phyloP scores from a whole-genome alignment of 2,329 filamentous ascomycete species.

The Fusarium sororula region DNA sequence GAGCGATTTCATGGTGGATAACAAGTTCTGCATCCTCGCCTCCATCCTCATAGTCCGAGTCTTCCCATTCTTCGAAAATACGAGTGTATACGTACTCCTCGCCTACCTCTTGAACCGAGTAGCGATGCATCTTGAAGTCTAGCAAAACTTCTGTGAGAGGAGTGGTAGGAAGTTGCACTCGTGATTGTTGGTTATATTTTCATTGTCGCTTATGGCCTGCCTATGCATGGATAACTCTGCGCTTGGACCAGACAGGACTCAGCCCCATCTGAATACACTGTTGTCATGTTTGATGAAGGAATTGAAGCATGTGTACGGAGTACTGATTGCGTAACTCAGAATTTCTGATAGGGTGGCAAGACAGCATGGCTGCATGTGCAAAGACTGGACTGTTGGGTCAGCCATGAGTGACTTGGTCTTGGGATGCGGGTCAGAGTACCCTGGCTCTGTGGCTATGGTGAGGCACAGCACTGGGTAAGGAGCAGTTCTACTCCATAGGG shows the following conservation, averaged over 20 bases:
- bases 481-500: not conserved
- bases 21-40: too few species aligned
- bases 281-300: not conserved
- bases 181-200: not conserved
- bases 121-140: not conserved
- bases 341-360: not conserved
- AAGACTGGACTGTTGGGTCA: not conserved
- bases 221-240: not conserved
- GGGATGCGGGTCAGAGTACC: not conserved
- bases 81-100: not conserved
- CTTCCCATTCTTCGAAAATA: not conserved
- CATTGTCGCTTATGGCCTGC: too few species aligned
- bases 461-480: not conserved
- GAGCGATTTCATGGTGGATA: not conserved
- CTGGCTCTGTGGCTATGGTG: not conserved
- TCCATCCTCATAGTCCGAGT: not conserved
- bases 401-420: not conserved
- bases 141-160: fast-evolving
- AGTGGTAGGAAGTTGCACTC: not conserved
- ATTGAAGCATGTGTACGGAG: not conserved
- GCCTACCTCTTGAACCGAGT: not conserved
- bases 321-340: not conserved
- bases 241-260: not conserved
- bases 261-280: not conserved
- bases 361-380: too few species aligned